Conservation (phyloP, 1,139 yeast genomes). For the Candida tunisiensis region DNA sequence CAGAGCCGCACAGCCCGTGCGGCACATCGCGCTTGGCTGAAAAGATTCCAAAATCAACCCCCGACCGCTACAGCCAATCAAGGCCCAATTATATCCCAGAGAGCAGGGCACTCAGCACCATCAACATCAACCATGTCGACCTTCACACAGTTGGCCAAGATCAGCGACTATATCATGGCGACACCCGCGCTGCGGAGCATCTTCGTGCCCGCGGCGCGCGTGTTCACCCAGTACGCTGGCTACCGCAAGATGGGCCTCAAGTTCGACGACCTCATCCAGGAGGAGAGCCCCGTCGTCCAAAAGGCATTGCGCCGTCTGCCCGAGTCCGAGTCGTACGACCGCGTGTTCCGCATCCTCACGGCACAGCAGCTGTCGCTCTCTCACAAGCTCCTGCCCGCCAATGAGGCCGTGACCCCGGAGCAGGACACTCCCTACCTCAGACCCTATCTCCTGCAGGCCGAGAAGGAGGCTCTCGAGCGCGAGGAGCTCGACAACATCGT, state of each 20-base stretch:
- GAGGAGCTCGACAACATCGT: constrained; percentile 72
- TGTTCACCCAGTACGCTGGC: constrained; percentile 61
- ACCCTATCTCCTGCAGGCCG: constrained; percentile 87
- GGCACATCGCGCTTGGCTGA: no score
- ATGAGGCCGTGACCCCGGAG: constrained; percentile 62
- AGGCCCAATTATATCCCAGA: no score
- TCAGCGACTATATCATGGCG: constrained; percentile 65
- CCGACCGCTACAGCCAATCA: no score
- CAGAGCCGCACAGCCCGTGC: no score
- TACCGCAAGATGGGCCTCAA: constrained; percentile 88
- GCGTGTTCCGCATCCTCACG: constrained; percentile 80
- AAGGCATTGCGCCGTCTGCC: constrained; percentile 84
- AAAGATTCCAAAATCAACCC: no score
- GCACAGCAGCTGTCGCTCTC: constrained; percentile 81
- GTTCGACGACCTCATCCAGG: constrained; percentile 74
- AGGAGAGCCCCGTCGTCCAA: constrained; percentile 77
- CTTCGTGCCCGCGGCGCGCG: constrained; percentile 63
- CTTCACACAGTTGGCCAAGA: constrained; percentile 66
- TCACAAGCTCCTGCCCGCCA: constrained; percentile 71
- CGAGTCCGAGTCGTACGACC: constrained; percentile 65
- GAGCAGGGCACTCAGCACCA: no score
- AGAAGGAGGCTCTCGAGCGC: constrained; percentile 81
- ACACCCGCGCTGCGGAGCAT: constrained; percentile 65
- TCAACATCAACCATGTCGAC: constrained; percentile 34
- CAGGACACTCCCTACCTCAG: constrained; percentile 64